phyloP scores from a whole-genome alignment of 2,329 filamentous ascomycete species.

The Neonectria neomacrospora region DNA sequence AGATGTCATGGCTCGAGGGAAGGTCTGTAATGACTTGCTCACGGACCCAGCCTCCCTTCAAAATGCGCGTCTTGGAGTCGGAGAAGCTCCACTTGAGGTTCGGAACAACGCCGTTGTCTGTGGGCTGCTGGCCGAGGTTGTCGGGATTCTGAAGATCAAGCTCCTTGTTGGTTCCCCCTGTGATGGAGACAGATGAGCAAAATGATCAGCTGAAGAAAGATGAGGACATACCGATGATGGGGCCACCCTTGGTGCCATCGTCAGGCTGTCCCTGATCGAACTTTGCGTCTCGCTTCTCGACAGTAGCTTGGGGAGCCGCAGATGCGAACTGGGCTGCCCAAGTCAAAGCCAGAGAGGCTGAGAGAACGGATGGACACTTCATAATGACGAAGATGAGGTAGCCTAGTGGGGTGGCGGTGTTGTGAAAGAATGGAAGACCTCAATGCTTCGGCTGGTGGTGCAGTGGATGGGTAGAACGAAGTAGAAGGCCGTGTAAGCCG shows the following conservation, averaged over 20 bases:
- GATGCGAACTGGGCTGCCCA: slow-evolving; percentile 19
- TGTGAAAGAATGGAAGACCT: not conserved
- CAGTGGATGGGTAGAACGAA: not conserved
- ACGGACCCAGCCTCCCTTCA: slow-evolving; percentile 73
- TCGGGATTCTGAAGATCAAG: slow-evolving; percentile 72
- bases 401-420: not conserved
- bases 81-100: slow-evolving; percentile 79
- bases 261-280: slow-evolving; percentile 42
- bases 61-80: slow-evolving; percentile 70
- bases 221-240: slow-evolving; percentile 61
- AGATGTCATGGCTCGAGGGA: slow-evolving; percentile 72
- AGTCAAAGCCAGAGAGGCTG: slow-evolving; percentile 27
- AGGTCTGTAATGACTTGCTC: slow-evolving; percentile 75
- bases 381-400: slow-evolving; percentile 3
- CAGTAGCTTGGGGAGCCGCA: slow-evolving; percentile 28
- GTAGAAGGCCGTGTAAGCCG: not conserved
- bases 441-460: not conserved
- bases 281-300: slow-evolving; percentile 37
- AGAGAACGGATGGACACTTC: slow-evolving; percentile 28
- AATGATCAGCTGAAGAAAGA: not conserved
- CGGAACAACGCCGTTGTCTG: slow-evolving; percentile 71
- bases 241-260: slow-evolving; percentile 63
- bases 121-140: slow-evolving; percentile 69
- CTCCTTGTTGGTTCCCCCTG: slow-evolving; percentile 71
- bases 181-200: not conserved